These are phyloP conservation scores for Rhodofomes roseus DNA, from an alignment of 1,284 basidiomycete species.

Conservation along the genomic window DNA sequence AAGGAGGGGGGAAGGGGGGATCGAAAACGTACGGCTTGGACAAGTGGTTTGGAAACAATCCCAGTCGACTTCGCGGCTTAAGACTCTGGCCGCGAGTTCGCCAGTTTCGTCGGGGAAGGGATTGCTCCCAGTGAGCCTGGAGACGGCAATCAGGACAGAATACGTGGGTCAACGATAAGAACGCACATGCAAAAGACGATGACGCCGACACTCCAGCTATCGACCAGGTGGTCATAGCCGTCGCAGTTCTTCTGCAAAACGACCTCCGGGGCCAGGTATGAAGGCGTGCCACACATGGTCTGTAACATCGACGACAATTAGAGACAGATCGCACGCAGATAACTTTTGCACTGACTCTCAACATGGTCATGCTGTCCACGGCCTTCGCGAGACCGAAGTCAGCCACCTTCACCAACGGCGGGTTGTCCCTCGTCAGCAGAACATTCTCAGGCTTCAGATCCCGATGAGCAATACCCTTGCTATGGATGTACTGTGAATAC, in stretches of 20 bases:
- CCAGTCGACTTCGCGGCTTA: conserved; percentile 62
- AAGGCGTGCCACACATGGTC: conserved; percentile 87
- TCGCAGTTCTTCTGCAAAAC: conserved; percentile 65
- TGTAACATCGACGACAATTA: conserved; percentile 23
- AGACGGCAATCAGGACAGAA: background rate
- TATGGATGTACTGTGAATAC: conserved; percentile 63
- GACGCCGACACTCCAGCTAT: conserved; percentile 92
- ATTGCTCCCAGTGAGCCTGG: conserved; percentile 64
- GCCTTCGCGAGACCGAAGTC: conserved; percentile 94
- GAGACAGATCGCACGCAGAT: background rate
- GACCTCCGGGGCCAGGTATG: conserved; percentile 85
- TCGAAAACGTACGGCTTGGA: background rate
- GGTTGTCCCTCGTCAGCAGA: conserved; percentile 60
- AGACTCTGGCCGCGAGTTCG: conserved; percentile 54
- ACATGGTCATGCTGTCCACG: conserved; percentile 70
- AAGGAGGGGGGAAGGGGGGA: conserved; percentile 7
- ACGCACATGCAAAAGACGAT: conserved; percentile 85
- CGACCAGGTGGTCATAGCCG: conserved; percentile 82
- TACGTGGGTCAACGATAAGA: background rate
- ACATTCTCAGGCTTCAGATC: conserved; percentile 94
- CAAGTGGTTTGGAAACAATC: conserved; percentile 35
- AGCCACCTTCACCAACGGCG: conserved; percentile 77
- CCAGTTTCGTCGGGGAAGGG: conserved; percentile 72
- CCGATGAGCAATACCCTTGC: conserved; percentile 76
- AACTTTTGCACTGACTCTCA: conserved; percentile 46